Base-by-base conservation (phyloP, 2,329 filamentous ascomycete genomes). In the Magnaporthales sp. region DNA sequence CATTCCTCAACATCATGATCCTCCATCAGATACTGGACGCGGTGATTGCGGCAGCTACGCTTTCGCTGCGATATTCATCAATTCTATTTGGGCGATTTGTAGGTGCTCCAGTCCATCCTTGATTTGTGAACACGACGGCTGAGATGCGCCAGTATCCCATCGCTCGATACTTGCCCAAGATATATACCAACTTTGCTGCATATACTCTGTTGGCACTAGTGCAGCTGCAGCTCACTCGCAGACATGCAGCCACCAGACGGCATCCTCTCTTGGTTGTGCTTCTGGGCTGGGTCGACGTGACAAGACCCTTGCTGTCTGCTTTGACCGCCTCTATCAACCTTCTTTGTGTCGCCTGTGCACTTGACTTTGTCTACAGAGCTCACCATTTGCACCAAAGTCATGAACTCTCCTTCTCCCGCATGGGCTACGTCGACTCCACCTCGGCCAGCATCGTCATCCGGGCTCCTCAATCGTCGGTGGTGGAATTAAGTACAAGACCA, bases 351-450 rank as follows among this genome's bases (percentile, higher is more conserved):
- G 80, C 85, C 8, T 86, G 94, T 76, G 85, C 89, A 0, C 83
- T 89, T 27, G 95, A 99, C 75, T 85, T 93, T 54, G 82, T 96
- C 13, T 93, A 91, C 74, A 86, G 91, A 24, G 89, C 90, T 1
- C 60, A 62, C 6, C 86, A 89, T 68, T 84, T 90, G 32, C 84
- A 97, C 75, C 87, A 89, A 3, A 87, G 83, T 27, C 80, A 91
- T 29, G 88, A 96, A 70, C 80, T 97, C 10, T 91, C 92, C 0
- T 96, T 99, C 75, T 91, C 91, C 54, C 86, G 95, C 9, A 81
- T 96, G 15, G 95, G 95, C 27, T 94, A 94, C 75, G 89, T 98
- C 30, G 96, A 93, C 7, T 85, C 91, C 22, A 86, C 83, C 0
- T 89, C 89, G 66, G 95, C 93, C 24, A 93, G 87, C 68, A 83